Evolutionary conservation across 768 basidiomycete genomes (phyloP), one percentile per base, ranked within the genome.

Genomic region (Daedaleopsis sinensis): DNA sequence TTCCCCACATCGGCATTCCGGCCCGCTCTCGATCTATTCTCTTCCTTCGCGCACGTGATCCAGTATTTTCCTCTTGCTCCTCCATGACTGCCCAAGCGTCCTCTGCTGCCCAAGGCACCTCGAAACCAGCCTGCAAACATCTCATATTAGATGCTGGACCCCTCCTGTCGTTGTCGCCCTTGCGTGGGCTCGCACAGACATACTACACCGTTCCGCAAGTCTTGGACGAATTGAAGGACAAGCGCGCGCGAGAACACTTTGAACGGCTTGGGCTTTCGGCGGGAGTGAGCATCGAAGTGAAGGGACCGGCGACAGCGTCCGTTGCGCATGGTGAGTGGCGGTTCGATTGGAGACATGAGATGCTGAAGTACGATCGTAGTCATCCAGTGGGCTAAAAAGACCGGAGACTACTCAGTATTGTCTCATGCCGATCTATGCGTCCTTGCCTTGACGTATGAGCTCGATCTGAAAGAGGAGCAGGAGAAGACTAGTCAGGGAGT

Each of bases 111-210:
- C 43, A 15, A 35, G 52, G 46, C 50, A 54, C 27, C 39, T 35
- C 67, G 52, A 70, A 73, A 50, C 79, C 80, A 15, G 82, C 80
- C 58, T 92, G 90, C 76, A 89, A 84, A 72, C 86, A 84, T 63
- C 84, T 98, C 15, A 89, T 98, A 8, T 87, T 98, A 52, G 96
- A 98, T 83, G 90, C 96, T 0, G 95, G 94, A 1, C 96, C 96
- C 3, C 79, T 98, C 0, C 86, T 98, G 4, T 93, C 94, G 3
- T 79, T 96, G 2, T 89, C 91, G 0, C 94, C 96, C 0, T 82
- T 98, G 10, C 83, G 93, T n/a, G 94, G 94, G 12, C 77, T 98
- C 27, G 93, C 97, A 19, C 82, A 89, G 65, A 85, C 84, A 37
- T 98, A 91, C 73, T 77, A 92, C 61, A 96, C 95, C 7, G 91